Evolutionary conservation across 202 grass and related monocot species (phyloP).

Genomic region (Schoenoplectus triqueter): DNA sequence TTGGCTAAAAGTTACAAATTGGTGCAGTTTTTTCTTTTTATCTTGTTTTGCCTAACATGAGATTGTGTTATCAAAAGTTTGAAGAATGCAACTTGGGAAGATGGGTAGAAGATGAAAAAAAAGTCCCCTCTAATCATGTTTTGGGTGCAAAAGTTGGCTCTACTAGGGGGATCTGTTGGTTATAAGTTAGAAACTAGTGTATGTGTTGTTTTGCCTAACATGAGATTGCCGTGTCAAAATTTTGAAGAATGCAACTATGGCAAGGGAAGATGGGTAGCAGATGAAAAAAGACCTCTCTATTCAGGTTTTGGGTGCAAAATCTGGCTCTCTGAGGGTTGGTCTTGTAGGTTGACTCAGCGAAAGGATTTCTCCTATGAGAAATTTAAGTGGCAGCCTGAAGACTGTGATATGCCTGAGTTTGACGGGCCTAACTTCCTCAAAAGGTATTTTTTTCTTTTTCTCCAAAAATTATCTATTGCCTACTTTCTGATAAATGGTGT

Average conservation of each 20-base stretch:
- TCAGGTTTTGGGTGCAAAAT: conserved; percentile 83
- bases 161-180: conserved; percentile 47
- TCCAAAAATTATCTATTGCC: neutral
- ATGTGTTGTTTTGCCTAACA: conserved; percentile 25
- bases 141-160: conserved; percentile 83
- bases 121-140: conserved; percentile 75
- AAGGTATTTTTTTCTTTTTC: conserved; percentile 47
- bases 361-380: conserved; percentile 81
- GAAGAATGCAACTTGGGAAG: conserved; percentile 78
- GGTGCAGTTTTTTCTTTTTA: neutral
- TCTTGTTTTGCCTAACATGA: conserved; percentile 31
- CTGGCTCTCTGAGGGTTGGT: conserved; percentile 85
- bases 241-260: conserved; percentile 66
- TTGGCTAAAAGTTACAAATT: conserved; percentile 25
- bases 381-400: conserved; percentile 86
- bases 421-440: conserved; percentile 62
- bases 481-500: neutral
- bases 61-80: conserved; percentile 42
- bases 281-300: conserved; percentile 69
- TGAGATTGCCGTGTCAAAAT: conserved; percentile 39
- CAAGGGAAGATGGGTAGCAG: conserved; percentile 81
- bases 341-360: conserved; percentile 82
- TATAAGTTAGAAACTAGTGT: conserved; percentile 20
- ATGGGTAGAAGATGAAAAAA: conserved; percentile 67
- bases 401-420: conserved; percentile 72